Conservation (phyloP, 257 asterid genomes). For the Solanum etuberosum region DNA sequence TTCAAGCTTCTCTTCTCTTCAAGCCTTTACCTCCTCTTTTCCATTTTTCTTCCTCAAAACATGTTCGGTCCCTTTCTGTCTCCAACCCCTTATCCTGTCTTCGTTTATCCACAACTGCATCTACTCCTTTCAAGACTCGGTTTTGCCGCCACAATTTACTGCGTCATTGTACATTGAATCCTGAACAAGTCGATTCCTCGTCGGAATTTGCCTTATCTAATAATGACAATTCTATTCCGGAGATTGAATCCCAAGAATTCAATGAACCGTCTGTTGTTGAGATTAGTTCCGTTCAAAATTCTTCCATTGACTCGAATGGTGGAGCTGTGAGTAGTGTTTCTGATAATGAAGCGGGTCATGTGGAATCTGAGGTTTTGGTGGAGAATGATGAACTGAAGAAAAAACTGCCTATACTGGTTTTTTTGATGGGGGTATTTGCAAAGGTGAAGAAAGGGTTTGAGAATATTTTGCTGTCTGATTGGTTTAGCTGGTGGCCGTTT, state of each 20-base stretch:
- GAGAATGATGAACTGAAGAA: slow-evolving; percentile 24
- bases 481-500: slow-evolving; percentile 88
- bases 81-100: slow-evolving; percentile 17
- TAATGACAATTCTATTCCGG: slow-evolving; percentile 2
- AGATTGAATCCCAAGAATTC: slow-evolving; percentile 10
- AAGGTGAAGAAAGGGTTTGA: slow-evolving; percentile 38
- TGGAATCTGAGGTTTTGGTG: slow-evolving; percentile 6
- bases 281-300: slow-evolving; percentile 10
- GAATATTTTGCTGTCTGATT: slow-evolving; percentile 42
- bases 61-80: not conserved
- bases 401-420: slow-evolving; percentile 49
- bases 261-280: slow-evolving; percentile 11
- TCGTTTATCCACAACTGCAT: slow-evolving; percentile 2
- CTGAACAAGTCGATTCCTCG: slow-evolving; percentile 24
- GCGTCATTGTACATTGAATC: slow-evolving; percentile 38
- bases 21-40: not conserved
- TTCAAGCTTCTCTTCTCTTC: slow-evolving; percentile 1
- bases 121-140: slow-evolving; percentile 19
- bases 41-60: not conserved
- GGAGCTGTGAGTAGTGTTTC: not conserved
- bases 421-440: slow-evolving; percentile 47
- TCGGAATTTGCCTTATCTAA: slow-evolving; percentile 9
- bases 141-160: slow-evolving; percentile 28
- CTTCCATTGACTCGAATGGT: not conserved
- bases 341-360: slow-evolving; percentile 16